These are phyloP conservation scores for Amaranthus hypochondriacus DNA, from an alignment of 148 eudicot genomes.

Conservation along the genomic window DNA sequence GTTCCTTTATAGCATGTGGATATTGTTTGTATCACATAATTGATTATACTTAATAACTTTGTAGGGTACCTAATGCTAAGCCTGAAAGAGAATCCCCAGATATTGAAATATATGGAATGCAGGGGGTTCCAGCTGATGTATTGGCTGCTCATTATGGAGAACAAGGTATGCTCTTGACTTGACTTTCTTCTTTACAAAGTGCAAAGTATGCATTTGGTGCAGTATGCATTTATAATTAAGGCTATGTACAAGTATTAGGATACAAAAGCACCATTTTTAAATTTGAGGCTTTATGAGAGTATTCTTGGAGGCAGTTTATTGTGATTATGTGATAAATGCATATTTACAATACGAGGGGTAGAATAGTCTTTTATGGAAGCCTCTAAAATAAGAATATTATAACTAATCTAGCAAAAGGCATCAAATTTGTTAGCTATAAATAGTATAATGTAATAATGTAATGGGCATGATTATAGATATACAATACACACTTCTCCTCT, in stretches of 20 bases:
- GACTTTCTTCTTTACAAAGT: neutral
- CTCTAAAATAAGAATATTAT: no score
- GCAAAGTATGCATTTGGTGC: neutral
- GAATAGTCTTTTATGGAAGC: no score
- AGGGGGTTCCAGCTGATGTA: slow-evolving; percentile 79
- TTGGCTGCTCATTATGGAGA: slow-evolving; percentile 89
- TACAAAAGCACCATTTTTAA: neutral
- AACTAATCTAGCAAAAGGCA: no score
- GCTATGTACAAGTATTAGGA: neutral
- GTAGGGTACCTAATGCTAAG: slow-evolving; percentile 98
- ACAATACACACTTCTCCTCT: no score
- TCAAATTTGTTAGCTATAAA: no score
- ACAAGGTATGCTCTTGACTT: slow-evolving; percentile 38
- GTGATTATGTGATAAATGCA: neutral
- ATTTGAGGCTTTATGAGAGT: neutral
- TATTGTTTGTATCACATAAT: neutral
- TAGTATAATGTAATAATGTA: no score
- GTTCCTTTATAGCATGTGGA: neutral
- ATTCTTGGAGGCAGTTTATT: neutral
- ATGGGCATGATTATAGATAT: no score
- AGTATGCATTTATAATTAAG: neutral
- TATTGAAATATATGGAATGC: slow-evolving; percentile 96
- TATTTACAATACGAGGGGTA: no score
- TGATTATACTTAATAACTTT: slow-evolving; percentile 5
- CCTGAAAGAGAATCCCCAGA: slow-evolving; percentile 85